Evolutionary conservation across 2,329 filamentous ascomycete species (phyloP), one percentile per base, ranked within the genome.

Genomic region (Ciborinia camelliae): DNA sequence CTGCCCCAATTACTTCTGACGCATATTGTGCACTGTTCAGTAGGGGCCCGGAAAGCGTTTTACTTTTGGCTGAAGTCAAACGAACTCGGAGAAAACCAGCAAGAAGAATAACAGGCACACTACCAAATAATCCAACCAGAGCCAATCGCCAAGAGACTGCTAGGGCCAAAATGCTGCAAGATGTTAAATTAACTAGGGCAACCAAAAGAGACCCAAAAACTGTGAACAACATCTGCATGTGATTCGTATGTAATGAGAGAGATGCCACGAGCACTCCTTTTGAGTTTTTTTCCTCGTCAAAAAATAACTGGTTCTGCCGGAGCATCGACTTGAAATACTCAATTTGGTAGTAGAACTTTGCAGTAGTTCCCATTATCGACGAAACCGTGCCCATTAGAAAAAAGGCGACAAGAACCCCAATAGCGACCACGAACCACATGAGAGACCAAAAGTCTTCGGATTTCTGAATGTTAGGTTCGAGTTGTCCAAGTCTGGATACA

Each of bases 281-380:
- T 6, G 90, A 91, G 75, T 97, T 96, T 76, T 93, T 88, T 68
- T 94, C 90, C 48, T 82, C 82, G 76, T 97, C 94, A 72, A 96
- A 98, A 76, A 93, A 97, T 37, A 86, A 80, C 64, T 97, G 92
- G 68, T 97, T 92, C 77, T 97, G 93, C 68, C 92, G 90, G 59
- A 97, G 85, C 79, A 97, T 91, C 39, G 88, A 82, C 26, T 91
- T 84, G 80, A 97, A 97, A 26, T 62, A 52, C 14, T 30, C 37
- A 26, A 18, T 93, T 93, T 64, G 86, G 78, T 10, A 87, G 83
- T 87, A 97, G 92, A 68, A 96, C 92, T 9, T 97, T 89, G 70
- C 97, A 97, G 73, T 96, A 96, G 77, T 97, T 89, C 0, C 92
- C 92, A 68, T 91, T 87, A 76, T 87, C 90, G 80, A 97, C 95